Base-by-base conservation (phyloP, 2,329 filamentous ascomycete genomes). In the Verticillium tricorpus region DNA sequence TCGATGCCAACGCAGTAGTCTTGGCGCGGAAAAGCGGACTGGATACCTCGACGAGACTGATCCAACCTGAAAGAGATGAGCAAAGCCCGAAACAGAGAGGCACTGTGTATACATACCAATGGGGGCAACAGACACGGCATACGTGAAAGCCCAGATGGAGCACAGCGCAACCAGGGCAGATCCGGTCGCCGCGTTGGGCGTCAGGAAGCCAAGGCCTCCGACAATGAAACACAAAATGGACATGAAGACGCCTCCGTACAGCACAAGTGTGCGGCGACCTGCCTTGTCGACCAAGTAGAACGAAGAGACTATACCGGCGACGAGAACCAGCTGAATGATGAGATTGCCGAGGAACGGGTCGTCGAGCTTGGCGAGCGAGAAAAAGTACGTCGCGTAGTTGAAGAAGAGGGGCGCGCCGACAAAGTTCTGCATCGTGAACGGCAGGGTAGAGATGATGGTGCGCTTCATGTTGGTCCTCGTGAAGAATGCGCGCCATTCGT, bases 241-340 rank as follows among this genome's bases (percentile, higher is more conserved):
- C 89, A 91, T 91, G 28, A 88, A 85, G 22, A 88, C 76, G 39
- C 80, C 85, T 62, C 89, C 89, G n/a, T 82, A 74, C 57, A 90
- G 85, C 62, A 91, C 82, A 8, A 90, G 79, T 61, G 86, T 84
- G 56, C 88, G 88, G 39, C 66, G 59, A 28, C 67, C 68, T 5
- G 67, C 62, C 5, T 60, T 65, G 31, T 68, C 67, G 8, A 68
- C 64, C 8, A 59, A 63, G 12, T 67, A 65, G 35, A 67, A 68
- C 0, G 62, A 58, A 17, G 63, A 55, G 1, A 67, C 37, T 37
- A 68, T 67, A 7, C 65, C 64, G 7, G 63, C 59, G 6, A 68
- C 64, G 19, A 59, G 40, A 4, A 59, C 45, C 2, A 59, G 45
- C 45, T 59, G 58, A 11, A 59, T 66, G 17, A 69, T 57, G 8